Percentiles rank a stretch among this genome's conserved stretches.
phyloP scores from a whole-genome alignment of 208 protist species.

The Plasmodiophora brassicae region DNA sequence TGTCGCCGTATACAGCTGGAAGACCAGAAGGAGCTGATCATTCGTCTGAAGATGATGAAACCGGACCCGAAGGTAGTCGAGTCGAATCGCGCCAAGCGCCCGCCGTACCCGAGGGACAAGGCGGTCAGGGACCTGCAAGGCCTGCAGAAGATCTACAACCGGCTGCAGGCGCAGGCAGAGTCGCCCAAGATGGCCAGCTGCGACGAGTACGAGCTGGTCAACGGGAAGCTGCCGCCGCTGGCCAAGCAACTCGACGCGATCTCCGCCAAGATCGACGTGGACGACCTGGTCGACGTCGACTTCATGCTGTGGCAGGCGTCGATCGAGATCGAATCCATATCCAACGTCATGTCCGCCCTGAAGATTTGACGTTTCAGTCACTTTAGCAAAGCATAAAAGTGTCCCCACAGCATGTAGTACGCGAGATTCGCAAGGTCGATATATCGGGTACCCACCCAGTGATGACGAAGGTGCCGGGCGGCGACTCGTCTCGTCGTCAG shows the following conservation, averaged over 20 bases:
- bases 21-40: background rate
- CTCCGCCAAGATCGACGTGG: background rate
- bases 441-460: too few relatives aligned
- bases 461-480: too few relatives aligned
- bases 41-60: background rate
- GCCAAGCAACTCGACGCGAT: background rate
- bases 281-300: background rate
- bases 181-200: background rate
- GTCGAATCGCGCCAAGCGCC: background rate
- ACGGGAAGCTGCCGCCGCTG: background rate
- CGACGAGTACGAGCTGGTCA: background rate
- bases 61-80: background rate
- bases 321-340: slow-evolving; percentile 16
- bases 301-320: slow-evolving; percentile 29
- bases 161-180: background rate
- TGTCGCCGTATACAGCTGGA: background rate
- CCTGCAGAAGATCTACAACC: background rate
- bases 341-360: background rate
- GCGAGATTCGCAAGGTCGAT: too few relatives aligned
- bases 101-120: background rate
- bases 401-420: too few relatives aligned
- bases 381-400: too few relatives aligned
- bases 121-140: background rate
- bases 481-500: too few relatives aligned
- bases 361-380: too few relatives aligned